Evolutionary conservation across 2,329 filamentous ascomycete genomes (phyloP), one percentile per base, ranked within the genome.

Genomic region (Aspergillus luchuensis): DNA sequence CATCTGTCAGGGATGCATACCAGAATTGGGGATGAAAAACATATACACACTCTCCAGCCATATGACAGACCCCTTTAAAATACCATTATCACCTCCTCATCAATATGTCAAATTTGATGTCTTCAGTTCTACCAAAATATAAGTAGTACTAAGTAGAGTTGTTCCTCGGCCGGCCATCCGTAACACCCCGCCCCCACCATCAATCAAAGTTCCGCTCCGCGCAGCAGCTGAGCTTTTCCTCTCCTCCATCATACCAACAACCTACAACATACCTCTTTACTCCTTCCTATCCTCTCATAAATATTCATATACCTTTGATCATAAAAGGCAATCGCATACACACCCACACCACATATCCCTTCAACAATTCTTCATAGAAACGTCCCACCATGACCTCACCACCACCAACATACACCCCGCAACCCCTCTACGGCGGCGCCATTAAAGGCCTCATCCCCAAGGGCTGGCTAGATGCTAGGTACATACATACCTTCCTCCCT

Each of bases 391-490:
- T 33, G 5, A 8, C 2, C n/a, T 62, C 13, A n/a, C 73, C 28
- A 11, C 8, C 28, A 30, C 3, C 66, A 23, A 64, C 66, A 59
- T 66, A 67, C 61, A 61, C 63, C 41, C 59, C 71, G 50, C 68
- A 71, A 63, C 68, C 65, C 13, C 71, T 77, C 64, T 77, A 75
- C 59, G 75, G 75, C 56, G 71, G 70, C 36, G 71, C 75, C 53
- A 75, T 77, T 21, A 67, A 68, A 39, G 75, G 72, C 51, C 61
- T 69, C 17, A 69, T 72, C 17, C 75, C 74, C 11, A 62, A 70
- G 49, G 67, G 68, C 41, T 77, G 75, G 75, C 67, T 77, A 8
- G 74, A 77, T 60, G 70, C 68, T 48, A 77, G 75, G 75, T 77
- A 30, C 63, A 50, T 45, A 47, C 50, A 25, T 25, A 55, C 17